These are phyloP conservation scores for Dorcoceras hygrometricum DNA, from an alignment of 257 asterid species.

Conservation along the genomic window DNA sequence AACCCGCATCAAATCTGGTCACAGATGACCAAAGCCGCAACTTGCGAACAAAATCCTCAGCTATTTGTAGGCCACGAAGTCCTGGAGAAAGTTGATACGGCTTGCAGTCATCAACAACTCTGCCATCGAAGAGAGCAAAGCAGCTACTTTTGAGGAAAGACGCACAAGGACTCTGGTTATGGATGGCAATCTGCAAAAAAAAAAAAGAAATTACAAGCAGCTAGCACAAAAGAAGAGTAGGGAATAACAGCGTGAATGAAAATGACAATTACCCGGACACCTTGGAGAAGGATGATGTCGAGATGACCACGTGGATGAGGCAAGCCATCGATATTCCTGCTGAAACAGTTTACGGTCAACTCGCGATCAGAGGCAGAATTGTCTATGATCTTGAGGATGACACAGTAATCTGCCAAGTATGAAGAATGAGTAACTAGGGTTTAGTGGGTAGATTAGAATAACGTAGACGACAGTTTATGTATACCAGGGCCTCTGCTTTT, in stretches of 20 bases:
- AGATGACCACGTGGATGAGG: conserved; percentile 6
- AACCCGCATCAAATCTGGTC: conserved; percentile 3
- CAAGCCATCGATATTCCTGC: not conserved
- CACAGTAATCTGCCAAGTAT: not conserved
- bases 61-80: not conserved
- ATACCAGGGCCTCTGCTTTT: conserved; percentile 14
- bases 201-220: not conserved
- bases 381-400: conserved; percentile 3
- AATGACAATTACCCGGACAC: conserved; percentile 10
- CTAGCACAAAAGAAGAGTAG: not conserved
- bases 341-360: not conserved
- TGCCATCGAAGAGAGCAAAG: conserved; percentile 15
- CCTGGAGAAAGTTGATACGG: conserved; percentile 12
- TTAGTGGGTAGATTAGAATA: not conserved
- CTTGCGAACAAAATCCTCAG: not conserved
- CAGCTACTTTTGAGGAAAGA: not conserved
- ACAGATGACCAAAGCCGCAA: conserved; percentile 2
- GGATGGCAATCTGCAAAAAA: not conserved
- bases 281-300: not conserved
- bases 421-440: not conserved
- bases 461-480: no score
- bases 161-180: not conserved
- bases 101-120: not conserved
- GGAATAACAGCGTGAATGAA: not conserved
- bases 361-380: not conserved